Evolutionary conservation across 495 filamentous ascomycete genomes (phyloP).

Genomic region (Neurospora africana): DNA sequence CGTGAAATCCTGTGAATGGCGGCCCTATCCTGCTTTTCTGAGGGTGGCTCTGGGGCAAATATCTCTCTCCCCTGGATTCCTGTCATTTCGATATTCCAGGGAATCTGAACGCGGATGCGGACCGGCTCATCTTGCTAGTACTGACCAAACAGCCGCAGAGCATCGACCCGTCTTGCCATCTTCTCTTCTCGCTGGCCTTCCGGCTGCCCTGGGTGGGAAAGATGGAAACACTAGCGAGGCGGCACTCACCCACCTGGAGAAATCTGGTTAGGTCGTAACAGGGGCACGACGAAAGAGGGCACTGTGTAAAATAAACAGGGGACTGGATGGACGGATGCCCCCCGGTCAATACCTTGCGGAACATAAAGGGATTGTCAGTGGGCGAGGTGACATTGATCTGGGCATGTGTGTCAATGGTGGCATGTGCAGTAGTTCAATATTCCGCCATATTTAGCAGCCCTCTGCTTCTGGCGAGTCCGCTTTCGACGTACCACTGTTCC

Average conservation of each 20-base stretch:
- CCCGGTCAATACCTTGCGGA: conserved; percentile 15
- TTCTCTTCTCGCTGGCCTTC: conserved; percentile 1
- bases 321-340: conserved; percentile 7
- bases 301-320: conserved; percentile 3
- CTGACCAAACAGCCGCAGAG: too few species aligned
- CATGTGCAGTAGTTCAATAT: conserved; percentile 19
- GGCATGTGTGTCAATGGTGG: conserved; percentile 18
- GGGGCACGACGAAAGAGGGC: background rate
- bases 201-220: conserved; percentile 7
- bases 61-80: background rate
- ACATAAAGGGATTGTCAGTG: conserved; percentile 8
- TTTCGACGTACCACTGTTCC: conserved; percentile 11
- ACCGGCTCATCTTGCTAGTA: conserved; percentile 11
- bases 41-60: background rate
- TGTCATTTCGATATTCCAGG: background rate
- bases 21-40: background rate
- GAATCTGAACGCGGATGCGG: conserved; percentile 13
- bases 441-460: conserved; percentile 29
- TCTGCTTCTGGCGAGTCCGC: conserved; percentile 7
- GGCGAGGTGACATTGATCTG: conserved; percentile 15
- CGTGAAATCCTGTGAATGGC: background rate
- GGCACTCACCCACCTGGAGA: conserved; percentile 3
- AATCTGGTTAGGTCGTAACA: background rate
- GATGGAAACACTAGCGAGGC: conserved; percentile 16
- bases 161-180: conserved; percentile 3